phyloP scores from a whole-genome alignment of 164 flowering plant species.

The Houttuynia cordata region DNA sequence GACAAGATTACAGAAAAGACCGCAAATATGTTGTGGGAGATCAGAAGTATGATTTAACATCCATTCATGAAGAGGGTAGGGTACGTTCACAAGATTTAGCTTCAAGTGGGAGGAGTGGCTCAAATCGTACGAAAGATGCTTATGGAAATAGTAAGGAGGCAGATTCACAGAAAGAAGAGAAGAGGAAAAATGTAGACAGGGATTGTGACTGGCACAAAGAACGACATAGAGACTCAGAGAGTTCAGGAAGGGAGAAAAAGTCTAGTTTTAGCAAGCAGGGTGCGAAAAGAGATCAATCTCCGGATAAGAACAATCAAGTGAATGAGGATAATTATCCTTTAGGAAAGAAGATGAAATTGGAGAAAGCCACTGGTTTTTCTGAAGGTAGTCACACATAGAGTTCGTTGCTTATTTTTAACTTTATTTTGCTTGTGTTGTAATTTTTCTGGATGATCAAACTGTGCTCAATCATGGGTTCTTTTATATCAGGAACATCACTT shows the following conservation, averaged over 20 bases:
- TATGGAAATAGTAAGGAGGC: slow-evolving; percentile 21
- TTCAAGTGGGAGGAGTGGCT: slow-evolving; percentile 22
- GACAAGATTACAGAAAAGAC: slow-evolving; percentile 35
- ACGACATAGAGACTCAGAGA: slow-evolving; percentile 16
- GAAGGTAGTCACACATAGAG: slow-evolving; percentile 23
- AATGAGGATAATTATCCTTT: slow-evolving; percentile 26
- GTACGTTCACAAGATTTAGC: slow-evolving; percentile 22
- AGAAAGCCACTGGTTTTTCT: slow-evolving; percentile 12
- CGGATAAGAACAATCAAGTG: slow-evolving; percentile 15
- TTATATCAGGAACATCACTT: slow-evolving; percentile 7
- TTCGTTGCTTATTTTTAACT: not conserved
- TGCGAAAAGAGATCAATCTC: slow-evolving; percentile 7
- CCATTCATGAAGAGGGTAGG: slow-evolving; percentile 24
- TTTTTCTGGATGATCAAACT: not conserved
- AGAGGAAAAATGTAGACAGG: slow-evolving; percentile 26
- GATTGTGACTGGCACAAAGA: slow-evolving; percentile 27
- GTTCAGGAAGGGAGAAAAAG: slow-evolving; percentile 2
- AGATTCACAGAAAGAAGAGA: slow-evolving; percentile 25
- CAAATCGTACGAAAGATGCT: slow-evolving; percentile 23
- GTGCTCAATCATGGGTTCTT: not conserved
- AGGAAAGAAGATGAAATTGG: slow-evolving; percentile 39
- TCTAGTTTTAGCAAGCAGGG: slow-evolving; percentile 7
- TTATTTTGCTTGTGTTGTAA: not conserved
- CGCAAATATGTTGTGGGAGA: slow-evolving; percentile 30
- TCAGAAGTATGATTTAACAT: slow-evolving; percentile 20